Conservation (phyloP, 441 rosid species). For the Geranium incanum region DNA sequence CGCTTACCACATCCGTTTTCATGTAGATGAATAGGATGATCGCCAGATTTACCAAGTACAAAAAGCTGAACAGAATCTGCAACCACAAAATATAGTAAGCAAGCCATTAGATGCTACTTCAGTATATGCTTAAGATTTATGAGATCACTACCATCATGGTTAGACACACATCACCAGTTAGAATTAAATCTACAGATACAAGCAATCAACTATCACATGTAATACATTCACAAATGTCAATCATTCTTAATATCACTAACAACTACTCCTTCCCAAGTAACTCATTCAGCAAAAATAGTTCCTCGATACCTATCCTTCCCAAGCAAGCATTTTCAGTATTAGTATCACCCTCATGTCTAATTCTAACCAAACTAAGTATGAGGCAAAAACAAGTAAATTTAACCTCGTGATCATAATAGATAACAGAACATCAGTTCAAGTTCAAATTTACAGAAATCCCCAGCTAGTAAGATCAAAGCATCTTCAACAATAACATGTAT, state of each 20-base stretch:
- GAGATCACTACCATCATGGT: not conserved
- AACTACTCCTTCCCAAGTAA: not conserved
- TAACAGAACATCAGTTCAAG: not conserved
- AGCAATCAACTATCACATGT: not conserved
- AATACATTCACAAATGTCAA: not conserved
- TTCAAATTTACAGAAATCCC: not conserved
- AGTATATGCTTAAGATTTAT: not conserved
- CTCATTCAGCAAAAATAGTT: not conserved
- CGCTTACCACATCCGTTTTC: constrained; percentile 65
- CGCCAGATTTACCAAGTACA: constrained; percentile 63
- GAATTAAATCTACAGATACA: not conserved
- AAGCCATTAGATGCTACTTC: constrained; percentile 5
- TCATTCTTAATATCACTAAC: not conserved
- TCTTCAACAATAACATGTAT: not conserved
- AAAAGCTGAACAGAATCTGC: constrained; percentile 75
- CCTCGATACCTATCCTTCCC: too few relatives aligned
- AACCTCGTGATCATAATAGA: too few relatives aligned
- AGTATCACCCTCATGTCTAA: too few relatives aligned
- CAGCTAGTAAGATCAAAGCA: not conserved
- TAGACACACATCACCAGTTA: not conserved
- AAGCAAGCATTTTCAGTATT: too few relatives aligned
- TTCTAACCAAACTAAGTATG: too few relatives aligned
- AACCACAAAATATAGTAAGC: constrained; percentile 18
- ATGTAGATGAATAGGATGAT: constrained; percentile 61
- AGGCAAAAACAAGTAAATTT: too few relatives aligned